These are phyloP conservation scores for Ceriops tagal DNA, from an alignment of 345 rosid species.

Conservation along the genomic window DNA sequence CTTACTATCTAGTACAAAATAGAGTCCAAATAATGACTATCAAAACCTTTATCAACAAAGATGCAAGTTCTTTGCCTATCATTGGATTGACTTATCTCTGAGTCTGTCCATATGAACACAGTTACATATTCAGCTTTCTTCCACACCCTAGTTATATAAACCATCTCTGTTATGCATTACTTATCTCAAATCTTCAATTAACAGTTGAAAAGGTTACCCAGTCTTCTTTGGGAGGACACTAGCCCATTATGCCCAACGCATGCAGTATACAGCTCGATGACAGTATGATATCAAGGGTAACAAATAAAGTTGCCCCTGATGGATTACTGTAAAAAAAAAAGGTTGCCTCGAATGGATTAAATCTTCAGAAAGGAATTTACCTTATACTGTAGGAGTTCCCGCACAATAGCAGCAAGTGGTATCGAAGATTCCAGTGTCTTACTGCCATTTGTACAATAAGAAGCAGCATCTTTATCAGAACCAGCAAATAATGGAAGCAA, in stretches of 20 bases:
- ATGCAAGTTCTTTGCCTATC: not conserved
- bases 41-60: not conserved
- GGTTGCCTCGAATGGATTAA: not conserved
- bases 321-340: no score
- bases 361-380: conserved; percentile 28
- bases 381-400: conserved; percentile 72
- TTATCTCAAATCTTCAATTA: no score
- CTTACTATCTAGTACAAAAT: not conserved
- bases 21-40: not conserved
- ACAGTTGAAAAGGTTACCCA: no score
- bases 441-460: conserved; percentile 40
- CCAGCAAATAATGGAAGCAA: not conserved
- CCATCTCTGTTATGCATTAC: no score
- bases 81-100: not conserved
- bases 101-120: no score
- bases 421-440: conserved; percentile 49
- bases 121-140: no score
- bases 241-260: not conserved
- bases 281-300: no score
- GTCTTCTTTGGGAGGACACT: no score
- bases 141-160: no score
- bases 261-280: not conserved
- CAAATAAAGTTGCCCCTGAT: not conserved
- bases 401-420: conserved; percentile 58
- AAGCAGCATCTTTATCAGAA: conserved; percentile 16